Conservation (phyloP, 2,329 filamentous ascomycete genomes). For the Colletotrichum coccodes region DNA sequence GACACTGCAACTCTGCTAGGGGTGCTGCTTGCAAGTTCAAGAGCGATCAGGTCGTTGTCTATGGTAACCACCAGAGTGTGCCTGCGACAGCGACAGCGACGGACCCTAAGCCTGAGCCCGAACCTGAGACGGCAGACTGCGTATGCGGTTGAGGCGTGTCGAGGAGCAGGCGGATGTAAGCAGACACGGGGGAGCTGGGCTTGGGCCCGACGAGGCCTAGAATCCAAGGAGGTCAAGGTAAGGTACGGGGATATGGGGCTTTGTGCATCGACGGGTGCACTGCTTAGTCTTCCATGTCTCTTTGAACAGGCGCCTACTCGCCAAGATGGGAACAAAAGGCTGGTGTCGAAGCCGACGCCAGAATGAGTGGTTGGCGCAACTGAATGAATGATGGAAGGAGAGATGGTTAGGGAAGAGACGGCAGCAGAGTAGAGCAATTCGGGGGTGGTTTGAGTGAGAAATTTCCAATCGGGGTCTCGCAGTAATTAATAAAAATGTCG, state of each 20-base stretch:
- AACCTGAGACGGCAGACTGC: background rate
- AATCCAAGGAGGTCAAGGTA: background rate
- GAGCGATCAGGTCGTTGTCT: background rate
- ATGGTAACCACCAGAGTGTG: background rate
- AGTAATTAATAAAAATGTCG: slow-evolving; percentile 18
- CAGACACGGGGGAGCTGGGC: slow-evolving; percentile 10
- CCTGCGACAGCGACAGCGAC: background rate
- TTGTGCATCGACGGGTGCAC: slow-evolving; percentile 19
- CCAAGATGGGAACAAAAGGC: background rate
- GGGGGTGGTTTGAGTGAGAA: background rate
- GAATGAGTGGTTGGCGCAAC: slow-evolving; percentile 1
- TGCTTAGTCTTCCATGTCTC: slow-evolving; percentile 4
- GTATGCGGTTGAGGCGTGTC: background rate
- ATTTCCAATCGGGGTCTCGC: slow-evolving; percentile 13
- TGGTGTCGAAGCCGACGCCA: background rate
- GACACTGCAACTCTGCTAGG: slow-evolving; percentile 9
- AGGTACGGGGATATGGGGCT: slow-evolving; percentile 1
- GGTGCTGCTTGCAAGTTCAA: slow-evolving; percentile 13
- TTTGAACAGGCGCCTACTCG: background rate
- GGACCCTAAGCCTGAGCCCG: background rate
- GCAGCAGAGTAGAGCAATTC: background rate
- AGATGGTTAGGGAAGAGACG: background rate
- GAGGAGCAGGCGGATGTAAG: background rate
- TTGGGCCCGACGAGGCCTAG: slow-evolving; percentile 14
- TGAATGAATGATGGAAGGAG: background rate